A percentile compares a stretch with the other conserved stretches of the same genome.
These are phyloP conservation scores for Phaseolus lunatus DNA, from an alignment of 306 rosid species.

Conservation along the genomic window DNA sequence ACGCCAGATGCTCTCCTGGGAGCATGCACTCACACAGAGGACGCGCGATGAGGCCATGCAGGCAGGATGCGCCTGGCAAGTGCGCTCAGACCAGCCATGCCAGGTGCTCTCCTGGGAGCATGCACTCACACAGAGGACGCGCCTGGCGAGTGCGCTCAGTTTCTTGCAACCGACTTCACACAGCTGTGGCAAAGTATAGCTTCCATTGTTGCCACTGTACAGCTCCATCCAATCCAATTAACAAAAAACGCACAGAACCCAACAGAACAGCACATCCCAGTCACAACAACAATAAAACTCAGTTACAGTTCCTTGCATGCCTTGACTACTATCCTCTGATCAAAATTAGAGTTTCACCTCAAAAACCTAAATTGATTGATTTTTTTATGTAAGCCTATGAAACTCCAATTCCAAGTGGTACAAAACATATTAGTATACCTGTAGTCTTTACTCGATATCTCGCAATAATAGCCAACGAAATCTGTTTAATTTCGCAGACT, in stretches of 20 bases:
- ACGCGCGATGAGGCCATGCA: no score
- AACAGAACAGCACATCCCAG: background rate
- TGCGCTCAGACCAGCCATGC: no score
- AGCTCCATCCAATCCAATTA: background rate
- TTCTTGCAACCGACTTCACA: background rate
- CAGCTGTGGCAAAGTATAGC: background rate
- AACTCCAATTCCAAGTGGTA: background rate
- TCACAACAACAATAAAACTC: background rate
- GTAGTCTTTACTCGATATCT: no score
- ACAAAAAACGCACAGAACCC: background rate
- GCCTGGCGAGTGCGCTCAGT: no score
- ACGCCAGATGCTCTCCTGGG: no score
- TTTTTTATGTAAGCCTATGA: background rate
- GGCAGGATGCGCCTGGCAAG: no score
- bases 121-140: no score
- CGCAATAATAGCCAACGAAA: background rate
- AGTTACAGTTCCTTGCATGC: background rate
- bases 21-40: no score
- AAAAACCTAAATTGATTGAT: background rate
- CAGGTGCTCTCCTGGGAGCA: no score
- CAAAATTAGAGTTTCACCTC: background rate
- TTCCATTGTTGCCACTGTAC: background rate
- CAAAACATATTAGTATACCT: no score
- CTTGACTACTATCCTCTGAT: background rate
- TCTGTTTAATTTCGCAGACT: no score